A percentile compares a stretch with the other conserved stretches of the same genome.
Conservation (phyloP, 2,329 filamentous ascomycete genomes). For the Ustulina deusta region DNA sequence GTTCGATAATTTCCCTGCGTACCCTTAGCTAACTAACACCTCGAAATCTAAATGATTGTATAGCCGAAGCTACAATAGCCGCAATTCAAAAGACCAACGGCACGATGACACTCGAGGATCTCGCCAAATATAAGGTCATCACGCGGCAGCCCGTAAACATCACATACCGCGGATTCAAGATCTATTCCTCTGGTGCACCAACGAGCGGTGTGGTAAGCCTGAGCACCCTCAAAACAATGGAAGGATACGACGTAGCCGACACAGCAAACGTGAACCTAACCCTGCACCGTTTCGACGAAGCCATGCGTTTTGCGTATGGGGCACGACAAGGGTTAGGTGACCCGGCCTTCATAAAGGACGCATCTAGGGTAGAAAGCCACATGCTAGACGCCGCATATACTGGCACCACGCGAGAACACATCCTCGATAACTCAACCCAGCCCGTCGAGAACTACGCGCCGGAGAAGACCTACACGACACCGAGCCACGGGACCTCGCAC, state of each 20-base stretch:
- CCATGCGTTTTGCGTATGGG: conserved; percentile 90
- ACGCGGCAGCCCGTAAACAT: conserved; percentile 72
- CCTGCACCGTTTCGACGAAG: conserved; percentile 86
- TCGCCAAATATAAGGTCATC: conserved; percentile 73
- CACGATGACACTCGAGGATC: conserved; percentile 69
- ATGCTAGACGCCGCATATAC: conserved; percentile 75
- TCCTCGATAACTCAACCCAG: conserved; percentile 78
- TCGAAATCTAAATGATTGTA: conserved; percentile 49
- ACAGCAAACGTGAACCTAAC: conserved; percentile 70
- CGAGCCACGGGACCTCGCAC: conserved; percentile 80
- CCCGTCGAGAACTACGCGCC: conserved; percentile 79
- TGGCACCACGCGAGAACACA: conserved; percentile 70
- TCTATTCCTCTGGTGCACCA: conserved; percentile 78
- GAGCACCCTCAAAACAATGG: conserved; percentile 83
- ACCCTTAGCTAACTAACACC: neutral
- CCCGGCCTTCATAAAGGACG: conserved; percentile 75
- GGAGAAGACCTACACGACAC: conserved; percentile 70
- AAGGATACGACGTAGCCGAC: conserved; percentile 75
- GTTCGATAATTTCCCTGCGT: conserved; percentile 51
- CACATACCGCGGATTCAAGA: conserved; percentile 75
- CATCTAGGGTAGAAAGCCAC: conserved; percentile 71
- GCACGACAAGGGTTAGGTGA: conserved; percentile 84
- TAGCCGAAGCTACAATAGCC: conserved; percentile 77
- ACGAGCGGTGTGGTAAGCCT: conserved; percentile 82
- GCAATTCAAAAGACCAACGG: conserved; percentile 77